These are phyloP conservation scores for Euphrasia confusa DNA, from an alignment of 257 asterid species.

Conservation along the genomic window DNA sequence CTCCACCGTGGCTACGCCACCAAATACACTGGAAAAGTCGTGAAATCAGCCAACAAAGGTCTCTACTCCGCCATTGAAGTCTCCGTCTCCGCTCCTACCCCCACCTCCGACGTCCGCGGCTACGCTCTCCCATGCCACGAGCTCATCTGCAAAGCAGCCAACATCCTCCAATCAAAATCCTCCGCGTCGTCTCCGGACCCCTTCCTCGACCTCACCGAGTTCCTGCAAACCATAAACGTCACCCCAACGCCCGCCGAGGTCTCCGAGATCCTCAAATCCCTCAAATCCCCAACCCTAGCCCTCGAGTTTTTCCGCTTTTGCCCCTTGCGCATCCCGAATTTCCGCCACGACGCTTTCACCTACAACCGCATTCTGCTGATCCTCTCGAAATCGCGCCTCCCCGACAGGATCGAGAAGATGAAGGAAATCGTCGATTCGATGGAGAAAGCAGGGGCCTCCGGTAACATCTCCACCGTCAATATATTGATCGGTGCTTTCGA, in stretches of 20 bases:
- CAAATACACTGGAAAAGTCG: conserved; percentile 72
- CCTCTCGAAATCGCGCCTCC: conserved; percentile 50
- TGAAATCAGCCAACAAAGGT: conserved; percentile 48
- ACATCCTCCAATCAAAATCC: conserved; percentile 55
- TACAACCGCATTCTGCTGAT: conserved; percentile 68
- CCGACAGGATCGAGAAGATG: conserved; percentile 42
- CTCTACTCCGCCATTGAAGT: conserved; percentile 69
- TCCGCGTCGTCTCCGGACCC: conserved; percentile 46
- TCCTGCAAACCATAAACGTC: conserved; percentile 39
- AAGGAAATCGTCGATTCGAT: conserved; percentile 32
- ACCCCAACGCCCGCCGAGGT: conserved; percentile 62
- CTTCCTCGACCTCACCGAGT: conserved; percentile 62
- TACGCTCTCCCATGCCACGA: conserved; percentile 89
- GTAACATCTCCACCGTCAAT: conserved; percentile 84
- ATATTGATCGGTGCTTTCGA: conserved; percentile 60
- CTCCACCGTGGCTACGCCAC: conserved; percentile 65
- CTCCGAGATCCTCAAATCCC: conserved; percentile 72
- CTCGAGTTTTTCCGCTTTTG: conserved; percentile 71
- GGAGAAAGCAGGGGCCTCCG: conserved; percentile 39
- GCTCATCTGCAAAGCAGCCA: conserved; percentile 63
- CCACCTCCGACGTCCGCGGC: conserved; percentile 69
- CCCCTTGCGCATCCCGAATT: conserved; percentile 49
- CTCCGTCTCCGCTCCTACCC: conserved; percentile 43
- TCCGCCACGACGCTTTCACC: conserved; percentile 75
- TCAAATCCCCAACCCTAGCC: conserved; percentile 63